Evolutionary conservation across 1,139 yeast genomes (phyloP), one percentile per base, ranked within the genome.

Genomic region (Kurtzmaniella quercitrusa): DNA sequence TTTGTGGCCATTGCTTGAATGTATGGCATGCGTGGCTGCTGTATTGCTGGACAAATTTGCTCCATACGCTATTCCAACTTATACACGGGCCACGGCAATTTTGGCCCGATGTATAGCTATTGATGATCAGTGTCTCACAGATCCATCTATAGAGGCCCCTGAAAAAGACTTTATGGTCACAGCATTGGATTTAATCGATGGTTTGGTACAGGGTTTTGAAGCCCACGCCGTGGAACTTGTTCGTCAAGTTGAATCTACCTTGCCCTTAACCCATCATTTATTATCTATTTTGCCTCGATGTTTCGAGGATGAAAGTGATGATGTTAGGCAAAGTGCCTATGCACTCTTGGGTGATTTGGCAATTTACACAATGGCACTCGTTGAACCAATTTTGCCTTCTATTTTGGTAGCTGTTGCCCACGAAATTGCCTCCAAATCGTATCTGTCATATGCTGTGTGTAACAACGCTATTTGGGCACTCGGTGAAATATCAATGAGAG

Each of bases 401-500:
- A 68, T 88, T 22, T 68, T 89, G 56, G 68, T 81, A 22, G 73
- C 78, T 43, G 76, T 86, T 47, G 83, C 89, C 4, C 78, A 82
- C 49, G 96, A 87, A 57, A 71, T 85, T 50, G 68, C 76, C 44
- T 74, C 70, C 53, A 60, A 82, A 46, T 64, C 72, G 38, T 68
- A 65, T 54, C 65, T 66, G 44, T 65, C 88, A 49, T 66, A 73
- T 61, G 78, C 93, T 16, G 84, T 87, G 40, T 77, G 84, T 61
- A 88, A 89, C 59, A 93, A 93, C 62, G 95, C 98, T 1, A 82
- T 88, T 40, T 93, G 98, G 98, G 78, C 96, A 1, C 66, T 87
- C 16, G 98, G 98, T 30, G 96, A 93, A 61, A 79, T 94, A 33
- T 71, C 87, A 2, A 70, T 89, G 55, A 76, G 88, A 49, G 58